phyloP scores from a whole-genome alignment of 768 basidiomycete genomes.

The Collybia sordida region DNA sequence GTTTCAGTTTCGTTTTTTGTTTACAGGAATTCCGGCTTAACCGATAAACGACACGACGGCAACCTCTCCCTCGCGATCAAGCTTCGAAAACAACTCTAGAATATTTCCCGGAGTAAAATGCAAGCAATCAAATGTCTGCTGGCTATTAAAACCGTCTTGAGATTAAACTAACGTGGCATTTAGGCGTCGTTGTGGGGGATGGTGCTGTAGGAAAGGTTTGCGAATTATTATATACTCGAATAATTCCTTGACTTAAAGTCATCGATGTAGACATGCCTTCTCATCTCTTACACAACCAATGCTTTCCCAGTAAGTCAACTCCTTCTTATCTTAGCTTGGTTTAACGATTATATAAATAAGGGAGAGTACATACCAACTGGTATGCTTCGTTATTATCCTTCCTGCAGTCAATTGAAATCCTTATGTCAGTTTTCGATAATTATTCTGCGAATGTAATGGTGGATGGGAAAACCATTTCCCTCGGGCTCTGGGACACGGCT shows the following conservation, averaged over 20 bases:
- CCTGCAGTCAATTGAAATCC: conserved; percentile 8
- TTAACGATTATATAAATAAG: conserved; percentile 35
- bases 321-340: too few relatives aligned
- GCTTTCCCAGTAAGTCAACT: conserved; percentile 79
- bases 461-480: conserved; percentile 96
- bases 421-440: conserved; percentile 86
- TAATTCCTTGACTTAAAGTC: background rate
- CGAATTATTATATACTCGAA: conserved; percentile 6
- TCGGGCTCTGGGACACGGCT: conserved; percentile 99
- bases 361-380: conserved; percentile 98
- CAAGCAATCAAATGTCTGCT: conserved; percentile 88
- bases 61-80: conserved; percentile 14
- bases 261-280: conserved; percentile 81
- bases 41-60: conserved; percentile 21
- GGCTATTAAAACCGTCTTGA: conserved; percentile 7
- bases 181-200: conserved; percentile 98
- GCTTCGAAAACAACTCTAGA: conserved; percentile 16
- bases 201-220: conserved; percentile 97
- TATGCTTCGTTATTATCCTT: conserved; percentile 24
- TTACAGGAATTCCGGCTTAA: conserved; percentile 14
- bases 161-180: conserved; percentile 29
- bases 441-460: conserved; percentile 99
- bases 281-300: conserved; percentile 99
- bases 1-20: conserved; percentile 8
- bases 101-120: conserved; percentile 47